Base-by-base conservation (phyloP, 257 asterid genomes). In the Solanum habrochaites region DNA sequence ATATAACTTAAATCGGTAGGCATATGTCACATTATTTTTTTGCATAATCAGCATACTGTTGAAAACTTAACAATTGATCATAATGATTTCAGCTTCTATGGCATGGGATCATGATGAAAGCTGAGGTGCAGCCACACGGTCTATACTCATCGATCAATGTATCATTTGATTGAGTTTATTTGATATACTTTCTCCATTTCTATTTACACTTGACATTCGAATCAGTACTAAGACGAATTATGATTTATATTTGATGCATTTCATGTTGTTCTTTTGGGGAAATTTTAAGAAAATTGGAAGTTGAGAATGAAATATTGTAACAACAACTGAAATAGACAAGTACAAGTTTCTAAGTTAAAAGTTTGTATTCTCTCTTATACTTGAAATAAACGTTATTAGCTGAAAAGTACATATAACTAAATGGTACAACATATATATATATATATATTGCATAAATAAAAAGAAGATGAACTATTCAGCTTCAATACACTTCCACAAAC, bases 31-130 rank as follows among this genome's bases (percentile, higher is more conserved):
- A 2, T 4, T 11, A 62, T 62, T 2, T n/a, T n/a, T 11, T 11
- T 62, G 11, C 71, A n/a, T 64, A n/a, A 64, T 64, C 32, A 7
- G 56, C 40, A 25, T 45, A 45, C 40, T 78, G 21, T 15, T 64
- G 52, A 64, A 20, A 83, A 11, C 40, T 64, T 85, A 20, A 66
- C 35, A 6, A 5, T 67, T 37, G 49, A 81, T 82, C 56, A 18
- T 39, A 66, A 67, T 88, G 32, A 70, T 40, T 84, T 90, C 93
- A 93, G 95, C 95, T 91, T 94, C 93, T 23, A 74, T 43, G 89
- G 91, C 93, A 47, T 91, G 95, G 95, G 95, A 93, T 52, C 62
- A 52, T 87, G 90, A 87, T 86, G 91, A 78, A 20, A 87, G 87
- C n/a, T 90, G 91, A 91, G 80, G 25, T 69, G 89, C 66, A 83